Percentiles rank a stretch among this genome's conserved stretches.
These are phyloP conservation scores for Solanum ossicruentum DNA, from an alignment of 257 asterid genomes.

Conservation along the genomic window DNA sequence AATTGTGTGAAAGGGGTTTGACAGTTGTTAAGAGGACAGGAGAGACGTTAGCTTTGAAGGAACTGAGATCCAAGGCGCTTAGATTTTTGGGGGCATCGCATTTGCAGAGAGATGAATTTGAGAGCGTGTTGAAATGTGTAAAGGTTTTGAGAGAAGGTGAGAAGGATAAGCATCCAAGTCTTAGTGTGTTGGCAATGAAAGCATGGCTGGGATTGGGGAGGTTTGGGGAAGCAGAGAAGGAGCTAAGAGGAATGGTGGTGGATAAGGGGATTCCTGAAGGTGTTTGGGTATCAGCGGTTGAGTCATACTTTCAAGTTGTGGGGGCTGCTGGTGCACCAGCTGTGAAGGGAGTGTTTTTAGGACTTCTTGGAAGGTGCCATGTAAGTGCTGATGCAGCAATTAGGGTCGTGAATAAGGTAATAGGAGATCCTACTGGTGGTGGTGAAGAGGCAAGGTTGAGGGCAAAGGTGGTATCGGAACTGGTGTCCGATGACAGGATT, in stretches of 20 bases:
- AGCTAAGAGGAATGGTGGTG: constrained; percentile 73
- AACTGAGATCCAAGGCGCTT: constrained; percentile 63
- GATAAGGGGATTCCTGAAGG: constrained; percentile 88
- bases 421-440: constrained; percentile 44
- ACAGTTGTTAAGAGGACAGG: constrained; percentile 67
- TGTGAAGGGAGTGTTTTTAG: constrained; percentile 69
- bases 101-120: constrained; percentile 86
- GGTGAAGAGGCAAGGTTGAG: constrained; percentile 63
- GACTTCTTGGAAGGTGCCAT: constrained; percentile 69
- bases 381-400: constrained; percentile 79
- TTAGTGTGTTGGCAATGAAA: constrained; percentile 93
- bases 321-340: constrained; percentile 89
- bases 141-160: constrained; percentile 75
- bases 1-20: constrained; percentile 85
- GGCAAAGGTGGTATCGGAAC: constrained; percentile 62
- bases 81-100: constrained; percentile 87
- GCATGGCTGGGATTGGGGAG: constrained; percentile 92
- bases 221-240: constrained; percentile 84
- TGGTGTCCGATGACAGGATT: constrained; percentile 90
- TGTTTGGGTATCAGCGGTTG: constrained; percentile 95
- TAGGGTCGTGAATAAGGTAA: constrained; percentile 64
- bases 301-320: constrained; percentile 72
- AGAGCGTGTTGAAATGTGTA: constrained; percentile 84
- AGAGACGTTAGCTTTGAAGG: constrained; percentile 67
- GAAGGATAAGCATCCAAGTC: constrained; percentile 77